A percentile compares a stretch with the other conserved stretches of the same genome.
Evolutionary conservation across 441 rosid species (phyloP).

Genomic region (Adansonia madagascariensis): DNA sequence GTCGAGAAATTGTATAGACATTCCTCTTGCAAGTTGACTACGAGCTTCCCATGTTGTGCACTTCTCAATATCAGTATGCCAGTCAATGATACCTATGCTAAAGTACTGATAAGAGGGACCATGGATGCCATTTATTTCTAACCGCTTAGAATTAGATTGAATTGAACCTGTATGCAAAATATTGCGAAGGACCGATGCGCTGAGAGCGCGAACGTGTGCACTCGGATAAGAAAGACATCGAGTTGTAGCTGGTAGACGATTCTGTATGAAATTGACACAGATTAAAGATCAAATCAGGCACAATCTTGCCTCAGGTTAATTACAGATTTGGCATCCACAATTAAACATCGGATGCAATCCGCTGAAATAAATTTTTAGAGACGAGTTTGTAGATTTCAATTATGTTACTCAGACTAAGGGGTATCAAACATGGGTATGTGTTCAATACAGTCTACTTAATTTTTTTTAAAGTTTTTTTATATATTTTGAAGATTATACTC

Average conservation of each 20-base stretch:
- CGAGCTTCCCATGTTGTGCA: conserved; percentile 94
- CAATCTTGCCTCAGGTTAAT: neutral
- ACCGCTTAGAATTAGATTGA: conserved; percentile 43
- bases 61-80: conserved; percentile 81
- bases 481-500: no score
- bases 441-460: no score
- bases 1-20: conserved; percentile 63
- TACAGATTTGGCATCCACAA: no score
- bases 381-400: no score
- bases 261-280: conserved; percentile 55
- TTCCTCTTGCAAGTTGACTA: conserved; percentile 68
- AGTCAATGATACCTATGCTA: conserved; percentile 56
- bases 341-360: no score
- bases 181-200: conserved; percentile 84
- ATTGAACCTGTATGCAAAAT: conserved; percentile 59
- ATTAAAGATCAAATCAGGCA: conserved; percentile 31
- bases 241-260: conserved; percentile 88
- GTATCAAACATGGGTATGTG: no score
- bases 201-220: conserved; percentile 93
- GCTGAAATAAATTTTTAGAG: no score
- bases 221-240: conserved; percentile 91
- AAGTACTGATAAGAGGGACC: conserved; percentile 62
- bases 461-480: no score
- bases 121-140: conserved; percentile 55
- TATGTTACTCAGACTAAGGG: no score